phyloP scores from a whole-genome alignment of 257 asterid species.

The Osmanthus fragrans region DNA sequence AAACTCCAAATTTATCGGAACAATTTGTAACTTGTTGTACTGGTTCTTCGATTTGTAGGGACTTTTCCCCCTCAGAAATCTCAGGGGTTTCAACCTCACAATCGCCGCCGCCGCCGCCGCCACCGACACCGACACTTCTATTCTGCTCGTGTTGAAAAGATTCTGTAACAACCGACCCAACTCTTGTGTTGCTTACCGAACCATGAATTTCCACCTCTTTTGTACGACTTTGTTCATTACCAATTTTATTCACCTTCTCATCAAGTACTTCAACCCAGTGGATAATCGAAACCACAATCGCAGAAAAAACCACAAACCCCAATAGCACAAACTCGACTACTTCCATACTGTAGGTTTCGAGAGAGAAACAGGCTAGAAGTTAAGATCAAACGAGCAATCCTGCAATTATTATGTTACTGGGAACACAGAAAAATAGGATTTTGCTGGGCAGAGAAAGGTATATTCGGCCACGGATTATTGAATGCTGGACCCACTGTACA shows the following conservation, averaged over 20 bases:
- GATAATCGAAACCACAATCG: constrained; percentile 23
- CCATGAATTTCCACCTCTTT: background rate
- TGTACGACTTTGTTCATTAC: background rate
- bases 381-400: background rate
- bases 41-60: background rate
- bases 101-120: background rate
- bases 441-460: constrained; percentile 25
- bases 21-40: constrained; percentile 1
- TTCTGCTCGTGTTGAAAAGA: background rate
- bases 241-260: background rate
- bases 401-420: background rate
- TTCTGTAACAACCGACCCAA: background rate
- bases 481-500: constrained; percentile 14
- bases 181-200: background rate
- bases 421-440: constrained; percentile 10
- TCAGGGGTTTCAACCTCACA: constrained; percentile 4
- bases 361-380: background rate
- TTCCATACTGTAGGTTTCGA: constrained; percentile 27
- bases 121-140: constrained; percentile 1
- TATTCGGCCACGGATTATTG: constrained; percentile 25
- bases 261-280: constrained; percentile 7
- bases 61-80: background rate
- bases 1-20: constrained; percentile 11
- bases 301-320: constrained; percentile 34
- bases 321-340: constrained; percentile 30